Percentiles rank a stretch among this genome's conserved stretches.
Evolutionary conservation across 768 basidiomycete species (phyloP).

Genomic region (Russula brevipes): DNA sequence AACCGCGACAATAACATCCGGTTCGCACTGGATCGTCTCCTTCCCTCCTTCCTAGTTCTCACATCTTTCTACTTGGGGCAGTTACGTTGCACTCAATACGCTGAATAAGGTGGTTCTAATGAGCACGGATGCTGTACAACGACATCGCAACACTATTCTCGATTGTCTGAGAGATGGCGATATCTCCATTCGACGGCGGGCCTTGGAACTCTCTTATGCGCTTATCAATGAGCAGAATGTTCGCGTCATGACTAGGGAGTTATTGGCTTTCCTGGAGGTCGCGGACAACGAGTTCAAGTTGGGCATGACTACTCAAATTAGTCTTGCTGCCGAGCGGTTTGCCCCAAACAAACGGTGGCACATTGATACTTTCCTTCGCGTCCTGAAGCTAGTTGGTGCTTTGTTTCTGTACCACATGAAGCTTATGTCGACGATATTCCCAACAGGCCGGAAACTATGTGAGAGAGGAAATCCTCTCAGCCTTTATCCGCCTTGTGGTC

Average conservation of each 20-base stretch:
- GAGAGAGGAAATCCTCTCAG: slow-evolving; percentile 89
- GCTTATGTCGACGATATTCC: neutral
- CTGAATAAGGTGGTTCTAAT: slow-evolving; percentile 97
- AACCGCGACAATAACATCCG: slow-evolving; percentile 99
- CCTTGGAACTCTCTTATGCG: slow-evolving; percentile 94
- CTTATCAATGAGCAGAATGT: slow-evolving; percentile 95
- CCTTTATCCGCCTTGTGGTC: slow-evolving; percentile 92
- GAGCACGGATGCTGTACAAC: slow-evolving; percentile 96
- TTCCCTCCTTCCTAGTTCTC: neutral
- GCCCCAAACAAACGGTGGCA: slow-evolving; percentile 99
- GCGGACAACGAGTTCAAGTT: slow-evolving; percentile 99
- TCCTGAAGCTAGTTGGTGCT: slow-evolving; percentile 74
- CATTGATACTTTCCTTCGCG: slow-evolving; percentile 93
- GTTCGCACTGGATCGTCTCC: slow-evolving; percentile 41
- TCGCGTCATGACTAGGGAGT: slow-evolving; percentile 83
- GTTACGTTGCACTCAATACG: slow-evolving; percentile 97
- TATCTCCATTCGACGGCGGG: slow-evolving; percentile 95
- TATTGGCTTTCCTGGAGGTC: slow-evolving; percentile 94
- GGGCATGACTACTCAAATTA: slow-evolving; percentile 96
- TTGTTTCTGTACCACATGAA: neutral
- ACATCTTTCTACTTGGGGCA: slow-evolving; percentile 32
- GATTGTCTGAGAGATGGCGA: slow-evolving; percentile 99
- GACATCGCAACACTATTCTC: slow-evolving; percentile 97
- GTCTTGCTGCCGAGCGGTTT: slow-evolving; percentile 90
- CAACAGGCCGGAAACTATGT: slow-evolving; percentile 94